These are phyloP conservation scores for Bonia amplexicaulis DNA, from an alignment of 176 grass and related monocot species.

Conservation along the genomic window DNA sequence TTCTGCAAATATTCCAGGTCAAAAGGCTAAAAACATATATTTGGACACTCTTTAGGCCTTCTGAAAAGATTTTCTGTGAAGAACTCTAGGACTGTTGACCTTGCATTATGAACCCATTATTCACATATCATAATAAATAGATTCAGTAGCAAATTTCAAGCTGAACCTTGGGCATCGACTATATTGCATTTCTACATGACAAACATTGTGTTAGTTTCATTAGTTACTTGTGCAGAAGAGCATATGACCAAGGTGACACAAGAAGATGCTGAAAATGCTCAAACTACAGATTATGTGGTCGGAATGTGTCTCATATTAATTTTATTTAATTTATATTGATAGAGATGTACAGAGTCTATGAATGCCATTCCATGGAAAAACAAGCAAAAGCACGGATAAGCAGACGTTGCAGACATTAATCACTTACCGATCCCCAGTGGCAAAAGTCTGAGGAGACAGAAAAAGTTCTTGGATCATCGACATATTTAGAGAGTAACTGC, in stretches of 20 bases:
- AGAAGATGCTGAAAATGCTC: neutral
- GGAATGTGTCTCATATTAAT: neutral
- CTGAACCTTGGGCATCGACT: neutral
- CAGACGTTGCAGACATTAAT: conserved; percentile 9
- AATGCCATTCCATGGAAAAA: neutral
- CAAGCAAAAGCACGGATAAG: conserved; percentile 16
- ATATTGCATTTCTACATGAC: neutral
- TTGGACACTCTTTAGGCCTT: neutral
- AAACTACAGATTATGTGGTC: neutral
- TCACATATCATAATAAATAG: neutral
- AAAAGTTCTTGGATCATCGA: conserved; percentile 88
- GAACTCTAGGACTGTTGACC: neutral
- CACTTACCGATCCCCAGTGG: conserved; percentile 85
- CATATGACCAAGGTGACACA: neutral
- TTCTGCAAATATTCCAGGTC: neutral
- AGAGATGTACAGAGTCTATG: neutral
- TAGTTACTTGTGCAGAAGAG: conserved; percentile 16
- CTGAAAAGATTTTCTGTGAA: neutral
- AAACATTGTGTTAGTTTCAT: neutral
- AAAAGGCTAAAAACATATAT: neutral
- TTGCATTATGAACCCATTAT: neutral
- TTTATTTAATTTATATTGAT: neutral
- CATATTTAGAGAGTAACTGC: conserved; percentile 70
- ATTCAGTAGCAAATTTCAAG: neutral
- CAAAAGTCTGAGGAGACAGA: conserved; percentile 94